These are phyloP conservation scores for Suillus ampliporus DNA, from an alignment of 768 basidiomycete species.

Conservation along the genomic window DNA sequence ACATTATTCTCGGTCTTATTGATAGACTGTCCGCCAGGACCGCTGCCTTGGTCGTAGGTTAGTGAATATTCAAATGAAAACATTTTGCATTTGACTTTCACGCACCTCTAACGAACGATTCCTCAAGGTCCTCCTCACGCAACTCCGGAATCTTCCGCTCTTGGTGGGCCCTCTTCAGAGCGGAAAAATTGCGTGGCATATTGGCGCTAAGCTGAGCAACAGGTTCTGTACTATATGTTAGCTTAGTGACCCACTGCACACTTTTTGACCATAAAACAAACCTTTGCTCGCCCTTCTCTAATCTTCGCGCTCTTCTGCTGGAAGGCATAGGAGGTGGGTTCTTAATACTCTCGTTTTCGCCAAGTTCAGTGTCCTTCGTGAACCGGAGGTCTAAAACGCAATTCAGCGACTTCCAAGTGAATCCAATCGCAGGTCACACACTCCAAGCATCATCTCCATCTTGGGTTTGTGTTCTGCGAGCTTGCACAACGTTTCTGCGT, in stretches of 20 bases:
- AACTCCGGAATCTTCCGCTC: conserved; percentile 69
- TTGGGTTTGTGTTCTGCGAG: conserved; percentile 48
- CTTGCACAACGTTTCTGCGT: conserved; percentile 88
- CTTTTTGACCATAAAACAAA: conserved; percentile 19
- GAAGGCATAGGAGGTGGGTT: conserved; percentile 52
- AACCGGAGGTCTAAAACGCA: conserved; percentile 66
- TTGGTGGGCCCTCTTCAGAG: conserved; percentile 72
- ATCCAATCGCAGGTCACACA: conserved; percentile 36
- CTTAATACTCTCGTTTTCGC: conserved; percentile 83
- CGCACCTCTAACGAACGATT: conserved; percentile 84
- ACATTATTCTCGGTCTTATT: conserved; percentile 96
- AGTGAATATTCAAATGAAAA: conserved; percentile 8
- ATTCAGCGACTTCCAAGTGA: not conserved
- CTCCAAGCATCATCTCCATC: conserved; percentile 59
- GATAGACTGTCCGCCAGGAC: conserved; percentile 95
- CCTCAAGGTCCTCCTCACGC: conserved; percentile 82
- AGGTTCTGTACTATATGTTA: conserved; percentile 32
- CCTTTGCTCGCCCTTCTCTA: conserved; percentile 43
- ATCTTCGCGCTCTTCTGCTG: conserved; percentile 52
- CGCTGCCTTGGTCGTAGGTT: conserved; percentile 62
- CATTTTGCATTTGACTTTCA: conserved; percentile 18
- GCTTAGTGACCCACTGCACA: conserved; percentile 2
- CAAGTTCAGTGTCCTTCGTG: conserved; percentile 84
- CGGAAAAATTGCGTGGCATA: conserved; percentile 60
- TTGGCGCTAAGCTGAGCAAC: conserved; percentile 36